These are phyloP conservation scores for Boletus pseudopeckii DNA, from an alignment of 768 basidiomycete genomes.

Conservation along the genomic window DNA sequence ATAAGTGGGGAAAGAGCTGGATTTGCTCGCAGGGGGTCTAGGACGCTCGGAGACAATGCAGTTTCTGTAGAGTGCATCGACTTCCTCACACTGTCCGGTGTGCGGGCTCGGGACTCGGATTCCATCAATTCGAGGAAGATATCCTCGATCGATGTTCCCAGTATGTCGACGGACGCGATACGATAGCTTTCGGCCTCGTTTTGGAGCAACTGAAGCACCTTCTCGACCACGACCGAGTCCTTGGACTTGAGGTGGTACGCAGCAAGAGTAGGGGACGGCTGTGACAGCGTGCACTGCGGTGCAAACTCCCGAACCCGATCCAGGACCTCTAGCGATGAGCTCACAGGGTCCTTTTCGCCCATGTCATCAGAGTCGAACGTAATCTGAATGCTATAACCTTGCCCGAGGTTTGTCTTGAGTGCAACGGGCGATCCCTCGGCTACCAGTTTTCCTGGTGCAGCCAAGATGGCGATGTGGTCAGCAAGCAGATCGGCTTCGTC, in stretches of 20 bases:
- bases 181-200: constrained; percentile 34
- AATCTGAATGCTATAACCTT: constrained; percentile 66
- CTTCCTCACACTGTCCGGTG: constrained; percentile 27
- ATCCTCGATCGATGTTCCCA: constrained; percentile 76
- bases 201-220: constrained; percentile 55
- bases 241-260: constrained; percentile 60
- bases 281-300: constrained; percentile 42
- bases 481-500: constrained; percentile 79
- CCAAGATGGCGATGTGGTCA: constrained; percentile 71
- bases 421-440: constrained; percentile 71
- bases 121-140: constrained; percentile 75
- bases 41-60: not conserved
- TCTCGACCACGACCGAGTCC: constrained; percentile 51
- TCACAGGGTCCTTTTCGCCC: constrained; percentile 19
- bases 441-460: constrained; percentile 70
- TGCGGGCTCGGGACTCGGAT: constrained; percentile 21
- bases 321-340: constrained; percentile 33
- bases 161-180: constrained; percentile 58
- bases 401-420: constrained; percentile 67
- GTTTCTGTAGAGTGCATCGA: constrained; percentile 11
- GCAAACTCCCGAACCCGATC: constrained; percentile 42
- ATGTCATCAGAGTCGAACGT: constrained; percentile 41
- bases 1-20: constrained; percentile 9
- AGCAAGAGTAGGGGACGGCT: constrained; percentile 41
- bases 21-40: constrained; percentile 1